Conservation (phyloP, 2,329 filamentous ascomycete genomes). For the Pyrenophora tritici-repentis region DNA sequence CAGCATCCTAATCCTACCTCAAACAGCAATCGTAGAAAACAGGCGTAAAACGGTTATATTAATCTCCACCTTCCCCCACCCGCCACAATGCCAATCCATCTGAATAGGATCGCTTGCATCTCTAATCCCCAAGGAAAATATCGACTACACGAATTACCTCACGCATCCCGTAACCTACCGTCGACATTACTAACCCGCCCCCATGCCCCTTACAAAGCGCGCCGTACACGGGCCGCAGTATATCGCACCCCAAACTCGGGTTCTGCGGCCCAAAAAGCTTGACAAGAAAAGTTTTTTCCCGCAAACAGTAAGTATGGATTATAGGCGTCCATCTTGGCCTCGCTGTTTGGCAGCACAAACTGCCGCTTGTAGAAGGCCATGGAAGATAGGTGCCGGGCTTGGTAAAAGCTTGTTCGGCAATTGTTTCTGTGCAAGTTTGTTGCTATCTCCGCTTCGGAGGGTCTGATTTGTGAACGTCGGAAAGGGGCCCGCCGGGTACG, state of each 20-base stretch:
- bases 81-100: not conserved
- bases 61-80: not conserved
- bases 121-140: no score
- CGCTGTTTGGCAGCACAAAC: not conserved
- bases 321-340: constrained; percentile 10
- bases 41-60: constrained; percentile 17
- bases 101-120: not conserved
- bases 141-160: no score
- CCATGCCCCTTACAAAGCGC: not conserved
- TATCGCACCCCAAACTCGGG: not conserved
- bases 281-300: constrained; percentile 1
- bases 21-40: constrained; percentile 17
- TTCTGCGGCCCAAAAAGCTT: not conserved
- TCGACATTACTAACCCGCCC: no score
- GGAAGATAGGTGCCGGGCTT: constrained; percentile 10
- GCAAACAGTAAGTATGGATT: constrained; percentile 11
- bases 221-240: constrained; percentile 1
- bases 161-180: no score
- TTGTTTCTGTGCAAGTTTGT: not conserved
- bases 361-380: constrained; percentile 4
- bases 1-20: not conserved
- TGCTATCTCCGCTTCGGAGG: not conserved
- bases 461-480: no score
- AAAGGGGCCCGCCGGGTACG: not conserved
- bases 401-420: constrained; percentile 5